Evolutionary conservation across 495 filamentous ascomycete species (phyloP).

Genomic region (Chaetomium tenue): DNA sequence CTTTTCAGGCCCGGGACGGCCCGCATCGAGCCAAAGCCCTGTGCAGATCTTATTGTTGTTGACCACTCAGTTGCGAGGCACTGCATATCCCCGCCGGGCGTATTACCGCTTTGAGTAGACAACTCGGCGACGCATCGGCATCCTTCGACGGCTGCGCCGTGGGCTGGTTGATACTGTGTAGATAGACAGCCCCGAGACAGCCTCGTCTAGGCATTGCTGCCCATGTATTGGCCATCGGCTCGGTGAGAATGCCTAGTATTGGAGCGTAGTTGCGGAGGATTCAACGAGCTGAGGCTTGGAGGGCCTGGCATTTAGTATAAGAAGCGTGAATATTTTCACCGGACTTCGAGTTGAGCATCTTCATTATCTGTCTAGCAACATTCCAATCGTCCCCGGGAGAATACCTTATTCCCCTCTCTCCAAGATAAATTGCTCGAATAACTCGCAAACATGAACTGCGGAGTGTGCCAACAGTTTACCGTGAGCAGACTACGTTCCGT

Average conservation of each 20-base stretch:
- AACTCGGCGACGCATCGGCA: not conserved
- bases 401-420: not conserved
- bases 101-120: not conserved
- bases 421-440: not conserved
- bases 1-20: not conserved
- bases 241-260: not conserved
- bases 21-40: not conserved
- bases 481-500: not conserved
- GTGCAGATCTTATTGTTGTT: not conserved
- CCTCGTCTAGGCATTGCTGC: not conserved
- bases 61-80: not conserved
- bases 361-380: too few relatives aligned
- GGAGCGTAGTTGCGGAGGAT: too few relatives aligned
- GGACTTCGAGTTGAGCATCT: too few relatives aligned
- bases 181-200: not conserved
- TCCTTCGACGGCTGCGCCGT: not conserved
- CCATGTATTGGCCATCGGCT: not conserved
- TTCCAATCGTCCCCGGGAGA: too few relatives aligned
- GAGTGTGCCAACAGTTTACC: not conserved
- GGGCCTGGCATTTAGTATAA: too few relatives aligned
- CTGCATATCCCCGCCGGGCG: not conserved
- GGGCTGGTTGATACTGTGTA: too few relatives aligned
- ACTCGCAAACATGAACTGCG: not conserved
- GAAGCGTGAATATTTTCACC: too few relatives aligned
- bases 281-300: too few relatives aligned